A percentile compares a stretch with the other conserved stretches of the same genome.
Evolutionary conservation across 2,329 filamentous ascomycete species (phyloP).

Genomic region (Aspergillus quadrilineatus): DNA sequence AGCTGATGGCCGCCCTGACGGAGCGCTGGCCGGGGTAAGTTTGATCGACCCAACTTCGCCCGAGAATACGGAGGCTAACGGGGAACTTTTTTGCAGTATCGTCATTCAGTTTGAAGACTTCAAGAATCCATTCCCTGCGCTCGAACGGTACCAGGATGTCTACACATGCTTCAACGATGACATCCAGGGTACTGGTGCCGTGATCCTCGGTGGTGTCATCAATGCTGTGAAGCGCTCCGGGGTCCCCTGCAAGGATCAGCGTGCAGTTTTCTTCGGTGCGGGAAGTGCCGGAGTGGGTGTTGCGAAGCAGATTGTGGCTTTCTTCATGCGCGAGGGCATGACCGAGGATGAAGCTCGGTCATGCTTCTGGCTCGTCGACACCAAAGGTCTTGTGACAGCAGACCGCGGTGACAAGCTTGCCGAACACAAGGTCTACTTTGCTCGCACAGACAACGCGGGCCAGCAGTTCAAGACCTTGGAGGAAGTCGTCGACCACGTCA

Average conservation of each 20-base stretch:
- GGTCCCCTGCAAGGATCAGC: constrained; percentile 83
- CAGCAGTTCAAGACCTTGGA: constrained; percentile 73
- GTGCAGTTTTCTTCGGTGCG: constrained; percentile 92
- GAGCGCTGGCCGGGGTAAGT: constrained; percentile 69
- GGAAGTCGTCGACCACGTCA: constrained; percentile 90
- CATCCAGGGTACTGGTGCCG: constrained; percentile 94
- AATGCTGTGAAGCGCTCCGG: constrained; percentile 78
- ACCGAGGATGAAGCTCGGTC: constrained; percentile 81
- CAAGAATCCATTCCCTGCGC: constrained; percentile 93
- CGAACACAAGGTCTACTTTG: constrained; percentile 76
- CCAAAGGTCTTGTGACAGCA: constrained; percentile 87
- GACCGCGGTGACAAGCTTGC: constrained; percentile 93
- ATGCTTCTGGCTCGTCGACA: constrained; percentile 98
- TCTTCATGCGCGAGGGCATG: constrained; percentile 89
- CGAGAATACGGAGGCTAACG: constrained; percentile 24
- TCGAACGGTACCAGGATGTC: constrained; percentile 81
- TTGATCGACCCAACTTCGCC: constrained; percentile 14
- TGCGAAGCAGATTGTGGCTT: constrained; percentile 95
- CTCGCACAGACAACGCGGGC: constrained; percentile 64
- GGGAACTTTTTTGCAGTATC: constrained; percentile 47
- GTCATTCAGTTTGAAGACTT: constrained; percentile 96
- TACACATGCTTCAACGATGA: constrained; percentile 99
- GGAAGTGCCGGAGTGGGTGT: constrained; percentile 96
- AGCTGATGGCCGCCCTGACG: constrained; percentile 89
- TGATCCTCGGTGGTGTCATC: constrained; percentile 82